phyloP scores from a whole-genome alignment of 352 stramenopile species.

The Peronospora farinosa region DNA sequence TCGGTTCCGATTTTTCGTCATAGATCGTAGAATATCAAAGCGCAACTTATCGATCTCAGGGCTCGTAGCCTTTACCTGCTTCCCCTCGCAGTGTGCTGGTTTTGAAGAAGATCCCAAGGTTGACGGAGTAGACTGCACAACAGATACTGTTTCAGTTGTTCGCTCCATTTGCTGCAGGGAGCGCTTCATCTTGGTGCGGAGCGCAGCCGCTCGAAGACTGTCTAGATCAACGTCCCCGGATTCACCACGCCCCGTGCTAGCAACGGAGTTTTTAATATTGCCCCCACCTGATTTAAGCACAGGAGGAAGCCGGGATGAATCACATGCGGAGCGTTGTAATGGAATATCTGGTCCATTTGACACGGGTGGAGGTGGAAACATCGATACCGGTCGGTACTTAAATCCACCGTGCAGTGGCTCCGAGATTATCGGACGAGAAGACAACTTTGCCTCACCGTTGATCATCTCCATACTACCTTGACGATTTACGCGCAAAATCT shows the following conservation, averaged over 20 bases:
- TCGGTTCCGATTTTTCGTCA: conserved; percentile 33
- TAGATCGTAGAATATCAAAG: conserved; percentile 42
- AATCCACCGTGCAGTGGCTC: conserved; percentile 28
- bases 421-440: conserved; percentile 10
- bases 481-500: conserved; percentile 68
- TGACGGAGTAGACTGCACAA: conserved; percentile 1
- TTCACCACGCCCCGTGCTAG: conserved; percentile 8
- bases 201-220: conserved; percentile 53
- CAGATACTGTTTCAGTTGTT: not conserved
- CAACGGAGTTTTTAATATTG: not conserved
- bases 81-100: conserved; percentile 1
- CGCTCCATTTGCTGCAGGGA: conserved; percentile 7
- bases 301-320: conserved; percentile 5
- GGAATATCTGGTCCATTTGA: conserved; percentile 2
- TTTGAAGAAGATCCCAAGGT: conserved; percentile 4
- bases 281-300: not conserved
- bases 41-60: conserved; percentile 38
- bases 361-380: conserved; percentile 11
- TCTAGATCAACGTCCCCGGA: conserved; percentile 48
- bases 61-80: conserved; percentile 9
- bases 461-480: conserved; percentile 59
- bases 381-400: conserved; percentile 35
- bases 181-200: conserved; percentile 60
- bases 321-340: conserved; percentile 14
- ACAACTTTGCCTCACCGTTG: conserved; percentile 10